Evolutionary conservation across 2,329 filamentous ascomycete genomes (phyloP), one percentile per base, ranked within the genome.

Genomic region (Thielaviopsis populi): DNA sequence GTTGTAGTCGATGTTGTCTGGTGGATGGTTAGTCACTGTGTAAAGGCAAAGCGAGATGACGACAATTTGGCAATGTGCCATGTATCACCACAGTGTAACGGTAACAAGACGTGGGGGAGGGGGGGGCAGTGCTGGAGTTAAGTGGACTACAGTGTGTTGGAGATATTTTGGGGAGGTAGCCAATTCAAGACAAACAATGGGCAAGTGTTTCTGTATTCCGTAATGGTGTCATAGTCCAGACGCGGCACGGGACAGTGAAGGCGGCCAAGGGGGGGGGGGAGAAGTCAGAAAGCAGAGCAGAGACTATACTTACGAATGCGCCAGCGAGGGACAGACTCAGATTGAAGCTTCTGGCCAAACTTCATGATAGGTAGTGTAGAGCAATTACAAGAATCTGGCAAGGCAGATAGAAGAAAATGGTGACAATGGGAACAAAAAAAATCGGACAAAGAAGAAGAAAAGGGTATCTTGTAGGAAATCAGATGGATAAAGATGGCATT

Each of bases 1-100:
- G 73, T 92, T 89, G 78, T 95, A 95, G 73, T 94, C 89, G 74
- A 95, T 84, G 74, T 95, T 94, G 73, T 91, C 86, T 89, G 72
- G 41, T 27, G 19, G n/a, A 56, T 46, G 27, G 62, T 63, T 59
- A 63, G 62, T 42, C 43, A 37, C 53, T 15, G 54, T 37, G 40
- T 27, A 48, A 43, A 63, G n/a, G 7, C 30, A 13, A 53, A 10
- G 22, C 19, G 17, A 48, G n/a, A 11, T 46, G 59, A 46, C n/a
- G 4, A 13, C 15, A 30, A 15, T 8, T 50, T 3, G 46, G 24
- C 15, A 27, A 19, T 22, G 15, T 22, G 17, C 46, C 46, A 50
- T 1, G 15, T 50, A 22, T 13, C 7, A 24, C 46, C 13, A 24
- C 19, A 50, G 46, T 50, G 46, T 10, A 27, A 24, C 19, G 46